Evolutionary conservation across 176 grass and related monocot species (phyloP), one percentile per base, ranked within the genome.

Genomic region (Oryza longistaminata): DNA sequence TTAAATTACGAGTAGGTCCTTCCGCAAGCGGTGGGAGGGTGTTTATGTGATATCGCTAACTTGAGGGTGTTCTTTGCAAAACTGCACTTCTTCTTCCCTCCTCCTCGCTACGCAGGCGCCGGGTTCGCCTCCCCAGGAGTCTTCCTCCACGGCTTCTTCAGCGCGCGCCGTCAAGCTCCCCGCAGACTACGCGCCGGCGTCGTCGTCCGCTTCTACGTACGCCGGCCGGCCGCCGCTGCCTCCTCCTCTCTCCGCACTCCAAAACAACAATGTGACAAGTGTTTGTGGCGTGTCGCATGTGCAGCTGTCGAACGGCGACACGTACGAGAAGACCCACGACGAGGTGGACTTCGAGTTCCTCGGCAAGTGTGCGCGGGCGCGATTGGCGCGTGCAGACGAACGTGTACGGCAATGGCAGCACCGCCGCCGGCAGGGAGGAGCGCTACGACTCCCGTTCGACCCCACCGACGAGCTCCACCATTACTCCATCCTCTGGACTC

Each of bases 311-410:
- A 97, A 97, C 90, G 95, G 89, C 11, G 95, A 93, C 92, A 45
- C 80, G 76, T 95, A 90, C 82, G 70, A 91, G 88, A 94, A 88
- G 89, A 97, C 87, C 24, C 95, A 97, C 79, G 95, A 97, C 79
- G 95, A 97, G 82, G 83, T 97, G 79, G 95, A 97, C 89, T 97
- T 97, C 77, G 95, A 97, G 90, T 97, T 97, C 85, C 86, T 97
- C 64, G 95, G 95, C 74, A 95, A 95, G n/a, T 65, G 91, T 95
- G 71, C 94, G 91, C 40, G 95, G 95, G 0, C 91, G 87, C 71
- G 95, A 97, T 72, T 95, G 93, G 93, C 89, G 93, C 66, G 80
- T 92, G 22, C 92, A 94, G 82, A 94, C 92, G 60, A 94, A 94
- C 81, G 87, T 94, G 7, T 94, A 94, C 88, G 92, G 93, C 29